Conservation (phyloP, 2,329 filamentous ascomycete genomes). For the Pseudogymnoascus sp. region DNA sequence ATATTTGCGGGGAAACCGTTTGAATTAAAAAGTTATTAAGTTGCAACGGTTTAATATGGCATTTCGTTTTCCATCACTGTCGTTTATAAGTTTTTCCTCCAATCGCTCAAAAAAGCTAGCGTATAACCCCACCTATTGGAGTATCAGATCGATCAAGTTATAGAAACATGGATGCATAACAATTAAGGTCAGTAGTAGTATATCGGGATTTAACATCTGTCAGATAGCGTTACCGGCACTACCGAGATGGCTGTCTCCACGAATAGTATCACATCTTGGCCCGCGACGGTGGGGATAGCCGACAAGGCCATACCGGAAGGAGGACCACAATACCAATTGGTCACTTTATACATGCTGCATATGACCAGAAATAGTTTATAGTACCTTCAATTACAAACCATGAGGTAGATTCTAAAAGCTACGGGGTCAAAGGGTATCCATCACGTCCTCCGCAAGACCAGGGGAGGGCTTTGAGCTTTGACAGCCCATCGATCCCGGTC, state of each 20-base stretch:
- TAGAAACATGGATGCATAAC: background rate
- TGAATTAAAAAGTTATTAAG: background rate
- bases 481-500: background rate
- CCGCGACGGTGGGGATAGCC: background rate
- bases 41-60: background rate
- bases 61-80: background rate
- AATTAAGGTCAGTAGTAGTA: background rate
- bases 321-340: background rate
- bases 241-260: background rate
- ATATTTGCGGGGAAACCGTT: background rate
- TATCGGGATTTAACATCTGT: background rate
- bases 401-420: background rate
- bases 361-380: background rate
- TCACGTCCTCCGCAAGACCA: background rate
- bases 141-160: background rate
- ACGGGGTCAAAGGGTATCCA: background rate
- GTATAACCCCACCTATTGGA: background rate
- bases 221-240: background rate
- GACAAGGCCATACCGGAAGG: background rate
- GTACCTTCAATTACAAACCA: background rate
- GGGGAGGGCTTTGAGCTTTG: background rate
- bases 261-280: background rate
- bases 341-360: background rate
- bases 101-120: background rate
- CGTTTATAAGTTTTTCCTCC: slow-evolving; percentile 1